phyloP scores from a whole-genome alignment of 768 basidiomycete genomes.

The Panaeolus cyanescens region DNA sequence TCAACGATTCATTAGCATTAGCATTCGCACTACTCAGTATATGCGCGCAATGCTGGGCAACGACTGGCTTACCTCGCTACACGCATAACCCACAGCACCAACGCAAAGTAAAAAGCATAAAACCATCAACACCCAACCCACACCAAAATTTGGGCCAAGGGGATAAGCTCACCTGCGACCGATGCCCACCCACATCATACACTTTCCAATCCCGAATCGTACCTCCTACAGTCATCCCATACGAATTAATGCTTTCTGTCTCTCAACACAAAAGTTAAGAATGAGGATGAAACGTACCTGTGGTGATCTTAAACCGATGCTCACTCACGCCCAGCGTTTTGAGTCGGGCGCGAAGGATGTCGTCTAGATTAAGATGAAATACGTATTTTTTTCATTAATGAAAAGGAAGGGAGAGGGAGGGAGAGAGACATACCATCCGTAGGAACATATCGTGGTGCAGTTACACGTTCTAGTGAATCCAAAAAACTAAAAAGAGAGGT shows the following conservation, averaged over 20 bases:
- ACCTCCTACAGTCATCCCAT: no score
- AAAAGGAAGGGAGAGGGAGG: not conserved
- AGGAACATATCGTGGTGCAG: conserved; percentile 61
- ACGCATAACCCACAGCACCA: no score
- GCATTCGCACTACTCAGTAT: no score
- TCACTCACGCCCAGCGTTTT: conserved; percentile 73
- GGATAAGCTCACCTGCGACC: conserved; percentile 55
- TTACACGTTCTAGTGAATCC: conserved; percentile 65
- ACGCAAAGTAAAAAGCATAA: no score
- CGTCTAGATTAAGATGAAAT: conserved; percentile 42
- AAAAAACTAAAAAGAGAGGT: conserved; percentile 59
- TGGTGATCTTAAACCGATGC: conserved; percentile 63
- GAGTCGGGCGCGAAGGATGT: conserved; percentile 70
- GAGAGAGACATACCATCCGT: conserved; percentile 53
- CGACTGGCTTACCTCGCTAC: no score
- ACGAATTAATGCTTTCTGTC: no score
- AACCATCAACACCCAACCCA: conserved; percentile 1
- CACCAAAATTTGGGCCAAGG: not conserved
- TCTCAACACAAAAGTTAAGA: no score
- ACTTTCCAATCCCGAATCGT: conserved; percentile 41
- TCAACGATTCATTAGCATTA: no score
- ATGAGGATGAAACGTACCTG: conserved; percentile 32
- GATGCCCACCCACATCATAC: conserved; percentile 62
- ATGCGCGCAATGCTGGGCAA: no score
- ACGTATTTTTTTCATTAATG: conserved; percentile 1